Evolutionary conservation across 108 stramenopile species (phyloP).

Genomic region (Cylindrotheca closterium): DNA sequence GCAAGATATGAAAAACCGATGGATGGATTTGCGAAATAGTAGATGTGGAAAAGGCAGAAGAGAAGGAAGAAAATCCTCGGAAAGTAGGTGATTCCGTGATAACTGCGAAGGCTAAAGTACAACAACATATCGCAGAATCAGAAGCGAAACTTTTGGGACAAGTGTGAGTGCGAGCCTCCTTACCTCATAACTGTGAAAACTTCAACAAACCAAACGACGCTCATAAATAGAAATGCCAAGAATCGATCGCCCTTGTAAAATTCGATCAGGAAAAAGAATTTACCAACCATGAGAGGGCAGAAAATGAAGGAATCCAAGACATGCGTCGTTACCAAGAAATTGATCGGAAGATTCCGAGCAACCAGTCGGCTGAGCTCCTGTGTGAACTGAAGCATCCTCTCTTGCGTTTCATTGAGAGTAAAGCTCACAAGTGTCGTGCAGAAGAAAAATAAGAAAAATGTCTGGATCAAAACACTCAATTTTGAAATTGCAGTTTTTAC

Average conservation of each 20-base stretch:
- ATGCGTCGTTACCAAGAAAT: constrained; percentile 59
- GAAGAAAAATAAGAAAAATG: constrained; percentile 88
- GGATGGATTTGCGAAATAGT: constrained; percentile 91
- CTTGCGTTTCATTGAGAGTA: constrained; percentile 94
- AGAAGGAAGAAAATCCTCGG: constrained; percentile 87
- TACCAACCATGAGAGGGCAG: constrained; percentile 93
- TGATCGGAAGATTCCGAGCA: constrained; percentile 41
- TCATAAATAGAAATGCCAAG: constrained; percentile 86
- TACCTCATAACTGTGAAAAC: constrained; percentile 88
- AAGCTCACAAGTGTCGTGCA: constrained; percentile 88
- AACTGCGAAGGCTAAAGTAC: constrained; percentile 46
- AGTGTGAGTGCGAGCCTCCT: constrained; percentile 25
- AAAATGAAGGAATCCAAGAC: constrained; percentile 86
- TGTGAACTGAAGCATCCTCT: constrained; percentile 95
- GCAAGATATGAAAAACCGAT: constrained; percentile 85
- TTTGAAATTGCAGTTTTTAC: constrained; percentile 16
- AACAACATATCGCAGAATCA: no score
- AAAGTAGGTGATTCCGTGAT: constrained; percentile 80
- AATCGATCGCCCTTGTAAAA: constrained; percentile 90
- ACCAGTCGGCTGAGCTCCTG: constrained; percentile 75
- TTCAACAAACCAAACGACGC: constrained; percentile 90
- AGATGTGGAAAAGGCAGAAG: constrained; percentile 91
- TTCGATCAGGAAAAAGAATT: constrained; percentile 92
- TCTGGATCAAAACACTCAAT: constrained; percentile 57
- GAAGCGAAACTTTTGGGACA: no score